Evolutionary conservation across 257 asterid genomes (phyloP), one percentile per base, ranked within the genome.

Genomic region (Fraxinus excelsior): DNA sequence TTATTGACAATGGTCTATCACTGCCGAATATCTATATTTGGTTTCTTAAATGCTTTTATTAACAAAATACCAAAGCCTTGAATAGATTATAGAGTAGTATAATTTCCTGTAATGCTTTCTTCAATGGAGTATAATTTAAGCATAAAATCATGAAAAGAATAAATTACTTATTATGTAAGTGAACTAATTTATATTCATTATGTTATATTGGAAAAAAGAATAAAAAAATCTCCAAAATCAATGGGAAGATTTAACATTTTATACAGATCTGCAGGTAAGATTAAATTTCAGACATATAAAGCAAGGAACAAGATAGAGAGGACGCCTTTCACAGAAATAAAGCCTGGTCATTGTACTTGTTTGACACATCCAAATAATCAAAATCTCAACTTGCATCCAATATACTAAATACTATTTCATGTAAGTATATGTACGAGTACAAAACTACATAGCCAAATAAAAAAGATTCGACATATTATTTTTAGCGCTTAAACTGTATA

Each of bases 261-360:
- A 46, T 3, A 46, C 53, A 44, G 53, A 13, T 44, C 53, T 14
- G 19, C 53, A 44, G 53, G 53, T 3, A 44, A 40, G 4, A 53
- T 5, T 53, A 18, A 53, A 53, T 53, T 53, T 53, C 64, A 53
- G 25, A 6, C 25, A 53, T 53, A 53, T 19, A 18, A n/a, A 18
- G 64, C 26, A 53, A 56, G 62, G 23, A 32, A 74, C 58, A 37
- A 37, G 26, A n/a, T 19, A 32, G 5, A 67, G 28, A 67, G 74
- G 70, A 69, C 51, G 42, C 7, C 35, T 46, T 29, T 31, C 28
- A 46, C 49, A 37, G 46, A 21, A 21, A 46, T 46, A 79, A 73
- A 79, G 71, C 71, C 71, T 31, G 51, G 44, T 51, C 69, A 73
- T 51, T 67, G 82, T 79, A 73, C 79, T 74, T 74, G 53, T 79